These are phyloP conservation scores for Achaetomiella virescens DNA, from an alignment of 495 filamentous ascomycete species.

Conservation along the genomic window DNA sequence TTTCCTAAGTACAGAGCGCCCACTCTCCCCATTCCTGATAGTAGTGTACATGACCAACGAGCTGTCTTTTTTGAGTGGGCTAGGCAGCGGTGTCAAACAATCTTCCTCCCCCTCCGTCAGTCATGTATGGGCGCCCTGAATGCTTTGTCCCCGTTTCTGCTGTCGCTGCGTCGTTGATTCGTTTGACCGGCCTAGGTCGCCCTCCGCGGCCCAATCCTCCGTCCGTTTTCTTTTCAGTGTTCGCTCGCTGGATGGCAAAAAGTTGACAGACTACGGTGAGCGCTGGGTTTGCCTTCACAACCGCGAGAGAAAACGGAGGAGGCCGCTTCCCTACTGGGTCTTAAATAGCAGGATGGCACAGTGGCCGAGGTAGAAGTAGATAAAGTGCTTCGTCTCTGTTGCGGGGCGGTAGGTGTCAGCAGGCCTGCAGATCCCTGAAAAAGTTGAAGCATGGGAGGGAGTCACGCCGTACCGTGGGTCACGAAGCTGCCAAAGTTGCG, in stretches of 20 bases:
- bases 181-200: background rate
- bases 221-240: slow-evolving; percentile 9
- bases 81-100: too few relatives aligned
- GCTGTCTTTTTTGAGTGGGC: too few relatives aligned
- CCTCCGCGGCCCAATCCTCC: slow-evolving; percentile 2
- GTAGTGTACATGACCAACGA: too few relatives aligned
- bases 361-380: slow-evolving; percentile 99
- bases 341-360: slow-evolving; percentile 99
- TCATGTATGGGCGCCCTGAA: too few relatives aligned
- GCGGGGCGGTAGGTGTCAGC: background rate
- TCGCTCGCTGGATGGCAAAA: background rate
- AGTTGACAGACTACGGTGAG: background rate
- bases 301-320: slow-evolving; percentile 25
- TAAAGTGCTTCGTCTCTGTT: slow-evolving; percentile 97
- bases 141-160: background rate
- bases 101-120: too few relatives aligned
- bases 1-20: too few relatives aligned
- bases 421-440: background rate
- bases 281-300: slow-evolving; percentile 8
- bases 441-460: background rate
- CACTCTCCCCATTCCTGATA: too few relatives aligned
- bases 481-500: slow-evolving; percentile 99
- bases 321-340: slow-evolving; percentile 64
- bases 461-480: slow-evolving; percentile 69
- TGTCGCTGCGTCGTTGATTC: background rate